phyloP scores from a whole-genome alignment of 208 protist genomes.

The Balamuthia mandrillaris region DNA sequence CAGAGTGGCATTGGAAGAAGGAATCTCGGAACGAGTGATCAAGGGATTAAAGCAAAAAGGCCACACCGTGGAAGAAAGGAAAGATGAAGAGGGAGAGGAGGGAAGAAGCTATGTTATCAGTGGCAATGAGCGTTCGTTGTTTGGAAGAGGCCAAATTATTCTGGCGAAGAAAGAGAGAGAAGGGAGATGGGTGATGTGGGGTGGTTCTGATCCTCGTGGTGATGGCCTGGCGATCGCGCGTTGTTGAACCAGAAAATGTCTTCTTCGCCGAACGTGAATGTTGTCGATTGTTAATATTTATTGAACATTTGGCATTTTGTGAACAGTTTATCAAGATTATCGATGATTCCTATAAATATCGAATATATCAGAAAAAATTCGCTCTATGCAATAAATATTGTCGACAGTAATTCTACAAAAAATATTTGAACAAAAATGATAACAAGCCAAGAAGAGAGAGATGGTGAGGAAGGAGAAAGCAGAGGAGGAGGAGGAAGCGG shows the following conservation, averaged over 20 bases:
- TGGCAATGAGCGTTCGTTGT: neutral
- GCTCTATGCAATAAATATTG: no score
- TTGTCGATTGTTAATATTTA: no score
- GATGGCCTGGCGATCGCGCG: constrained; percentile 56
- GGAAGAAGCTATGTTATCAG: no score
- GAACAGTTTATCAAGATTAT: no score
- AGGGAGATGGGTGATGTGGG: constrained; percentile 48
- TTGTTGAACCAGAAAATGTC: no score
- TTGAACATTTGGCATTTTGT: no score
- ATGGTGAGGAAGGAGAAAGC: neutral
- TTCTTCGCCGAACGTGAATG: no score
- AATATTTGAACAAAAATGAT: neutral
- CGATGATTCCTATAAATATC: no score
- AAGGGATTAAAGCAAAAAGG: constrained; percentile 2
- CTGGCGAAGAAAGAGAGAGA: neutral
- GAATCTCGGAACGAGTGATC: neutral
- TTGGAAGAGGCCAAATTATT: constrained; percentile 69
- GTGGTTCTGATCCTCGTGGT: constrained; percentile 58
- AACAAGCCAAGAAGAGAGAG: neutral
- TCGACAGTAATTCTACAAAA: no score
- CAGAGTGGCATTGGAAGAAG: constrained; percentile 28
- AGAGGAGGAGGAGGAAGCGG: neutral
- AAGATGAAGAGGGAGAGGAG: no score
- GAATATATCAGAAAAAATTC: no score
- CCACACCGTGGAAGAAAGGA: constrained; percentile 13